Percentiles rank a stretch among this genome's conserved stretches.
These are phyloP conservation scores for Fraxinus platypoda DNA, from an alignment of 305 asterid species.

Conservation along the genomic window DNA sequence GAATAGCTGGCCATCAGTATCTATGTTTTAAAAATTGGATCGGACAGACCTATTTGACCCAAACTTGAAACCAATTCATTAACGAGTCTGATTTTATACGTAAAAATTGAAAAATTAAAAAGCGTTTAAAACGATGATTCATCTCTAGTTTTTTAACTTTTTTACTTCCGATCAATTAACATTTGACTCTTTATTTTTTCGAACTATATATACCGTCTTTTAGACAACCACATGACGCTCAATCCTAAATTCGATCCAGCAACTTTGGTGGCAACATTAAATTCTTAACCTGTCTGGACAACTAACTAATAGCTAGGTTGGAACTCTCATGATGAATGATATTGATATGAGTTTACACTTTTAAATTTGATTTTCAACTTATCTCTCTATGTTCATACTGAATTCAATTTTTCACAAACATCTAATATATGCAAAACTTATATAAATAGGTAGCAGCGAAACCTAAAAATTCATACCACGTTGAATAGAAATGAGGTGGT, in stretches of 20 bases:
- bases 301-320: background rate
- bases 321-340: background rate
- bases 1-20: background rate
- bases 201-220: background rate
- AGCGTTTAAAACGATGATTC: background rate
- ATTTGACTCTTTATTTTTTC: too few relatives aligned
- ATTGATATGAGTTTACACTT: background rate
- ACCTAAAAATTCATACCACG: background rate
- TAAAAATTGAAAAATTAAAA: too few relatives aligned
- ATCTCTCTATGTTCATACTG: background rate
- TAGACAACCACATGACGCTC: constrained; percentile 20
- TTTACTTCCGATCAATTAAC: too few relatives aligned
- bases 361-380: background rate
- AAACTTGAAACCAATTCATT: too few relatives aligned
- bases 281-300: constrained; percentile 9
- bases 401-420: background rate
- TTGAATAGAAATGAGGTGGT: background rate
- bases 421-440: background rate
- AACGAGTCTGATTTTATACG: background rate
- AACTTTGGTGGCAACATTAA: constrained; percentile 25
- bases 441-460: background rate
- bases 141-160: background rate
- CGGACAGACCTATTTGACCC: background rate
- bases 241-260: constrained; percentile 10
- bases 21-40: background rate